Evolutionary conservation across 2,329 filamentous ascomycete species (phyloP), one percentile per base, ranked within the genome.

Genomic region (Ploettnerulaceae sp.): DNA sequence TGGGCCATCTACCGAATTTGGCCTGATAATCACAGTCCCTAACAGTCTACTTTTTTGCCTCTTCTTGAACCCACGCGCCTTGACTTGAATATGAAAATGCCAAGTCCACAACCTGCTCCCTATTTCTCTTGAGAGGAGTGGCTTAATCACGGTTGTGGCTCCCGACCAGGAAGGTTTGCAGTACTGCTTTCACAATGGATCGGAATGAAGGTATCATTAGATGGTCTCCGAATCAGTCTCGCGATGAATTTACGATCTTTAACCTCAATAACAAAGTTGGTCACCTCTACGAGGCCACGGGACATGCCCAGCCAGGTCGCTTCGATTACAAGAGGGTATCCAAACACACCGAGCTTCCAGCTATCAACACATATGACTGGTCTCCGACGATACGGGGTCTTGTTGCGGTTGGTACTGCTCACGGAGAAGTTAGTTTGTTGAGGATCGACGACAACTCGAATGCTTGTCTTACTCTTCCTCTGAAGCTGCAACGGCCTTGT

Each of bases 401-500:
- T 7, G 76, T 93, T 31, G 86, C 84, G 17, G 77, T 93, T 21
- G 88, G 88, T 31, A 86, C 85, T 8, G 76, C 81, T 11, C 81
- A 81, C 29, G 88, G 88, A 38, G 79, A 89, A 46, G 84, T 89
- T 53, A 84, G 85, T 53, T 69, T 94, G 15, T 68, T 93, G 46
- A 77, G 82, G 51, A 76, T 93, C 37, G 81, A 89, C 59, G 81
- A 86, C 56, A 77, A 79, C 54, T 82, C 75, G 42, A 88, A 77
- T 59, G 77, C 74, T 25, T 78, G 77, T 54, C 62, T 79, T 38
- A 79, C 84, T 39, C 79, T 89, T 50, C 78, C 79, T 15, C 76
- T 89, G 36, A 88, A 86, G 63, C 80, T 89, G 63, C 79, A 85
- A 44, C 77, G 88, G 34, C 84, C 84, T 33, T 91, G 86, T 58